Percentiles rank a stretch among this genome's conserved stretches.
Evolutionary conservation across 768 basidiomycete genomes (phyloP).

Genomic region (Podaxis rugospora): DNA sequence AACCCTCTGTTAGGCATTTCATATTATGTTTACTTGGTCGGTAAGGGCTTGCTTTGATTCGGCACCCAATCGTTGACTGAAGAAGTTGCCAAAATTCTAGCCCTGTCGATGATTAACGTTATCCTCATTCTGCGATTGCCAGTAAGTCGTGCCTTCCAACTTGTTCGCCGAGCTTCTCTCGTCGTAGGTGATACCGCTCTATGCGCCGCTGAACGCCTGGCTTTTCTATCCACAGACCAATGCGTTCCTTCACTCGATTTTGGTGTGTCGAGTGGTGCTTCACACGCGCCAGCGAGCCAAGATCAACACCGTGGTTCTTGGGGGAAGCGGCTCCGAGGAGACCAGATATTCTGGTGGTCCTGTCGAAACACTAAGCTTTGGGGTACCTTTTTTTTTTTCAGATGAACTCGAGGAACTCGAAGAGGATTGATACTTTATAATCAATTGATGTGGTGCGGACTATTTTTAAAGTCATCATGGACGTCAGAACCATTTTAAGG

Average conservation of each 20-base stretch:
- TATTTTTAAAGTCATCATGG: no score
- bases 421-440: neutral
- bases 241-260: constrained; percentile 6
- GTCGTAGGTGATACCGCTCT: neutral
- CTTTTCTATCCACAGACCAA: neutral
- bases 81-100: neutral
- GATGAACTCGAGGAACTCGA: neutral
- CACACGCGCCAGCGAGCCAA: constrained; percentile 1
- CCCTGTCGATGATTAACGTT: neutral
- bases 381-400: no score
- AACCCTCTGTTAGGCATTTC: neutral
- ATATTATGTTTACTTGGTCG: constrained; percentile 8
- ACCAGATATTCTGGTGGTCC: neutral
- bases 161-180: neutral
- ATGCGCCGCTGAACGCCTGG: neutral
- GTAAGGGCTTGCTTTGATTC: neutral
- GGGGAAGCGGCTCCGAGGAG: neutral
- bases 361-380: neutral
- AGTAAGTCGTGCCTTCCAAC: neutral
- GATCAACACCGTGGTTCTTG: neutral
- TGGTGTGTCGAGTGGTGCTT: constrained; percentile 3
- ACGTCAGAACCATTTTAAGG: neutral
- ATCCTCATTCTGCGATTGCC: neutral
- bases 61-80: neutral
- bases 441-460: no score